These are phyloP conservation scores for Melanogaster broomeanus DNA, from an alignment of 768 basidiomycete genomes.

Conservation along the genomic window DNA sequence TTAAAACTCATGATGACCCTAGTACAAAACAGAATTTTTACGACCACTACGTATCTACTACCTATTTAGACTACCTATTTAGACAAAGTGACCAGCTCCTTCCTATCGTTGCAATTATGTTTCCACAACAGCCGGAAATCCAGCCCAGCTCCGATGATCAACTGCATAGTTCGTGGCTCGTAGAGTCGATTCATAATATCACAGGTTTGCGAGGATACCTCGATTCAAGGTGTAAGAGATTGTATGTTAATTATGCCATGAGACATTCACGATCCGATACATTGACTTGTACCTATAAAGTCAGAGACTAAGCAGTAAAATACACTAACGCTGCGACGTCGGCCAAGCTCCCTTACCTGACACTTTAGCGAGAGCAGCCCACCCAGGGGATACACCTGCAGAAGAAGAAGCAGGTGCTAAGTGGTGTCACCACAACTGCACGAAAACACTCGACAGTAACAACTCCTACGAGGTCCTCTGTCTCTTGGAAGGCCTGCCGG, in stretches of 20 bases:
- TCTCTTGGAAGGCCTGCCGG: slow-evolving; percentile 26
- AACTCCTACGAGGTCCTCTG: slow-evolving; percentile 20
- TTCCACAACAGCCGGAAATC: no score
- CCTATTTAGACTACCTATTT: no score
- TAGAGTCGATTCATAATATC: no score
- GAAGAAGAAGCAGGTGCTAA: background rate
- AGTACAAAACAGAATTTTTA: no score
- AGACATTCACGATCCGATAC: slow-evolving; percentile 16
- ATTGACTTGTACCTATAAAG: slow-evolving; percentile 5
- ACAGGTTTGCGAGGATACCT: background rate
- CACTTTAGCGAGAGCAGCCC: background rate
- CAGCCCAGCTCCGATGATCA: no score
- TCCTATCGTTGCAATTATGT: no score
- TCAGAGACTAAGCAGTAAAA: slow-evolving; percentile 2
- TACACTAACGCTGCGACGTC: background rate
- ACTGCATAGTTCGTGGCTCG: no score
- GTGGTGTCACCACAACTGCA: background rate
- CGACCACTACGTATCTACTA: no score
- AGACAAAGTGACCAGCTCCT: no score
- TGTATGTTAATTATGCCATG: slow-evolving; percentile 10
- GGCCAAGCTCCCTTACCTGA: background rate
- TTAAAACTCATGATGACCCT: no score
- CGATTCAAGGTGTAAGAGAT: no score
- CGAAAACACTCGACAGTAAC: background rate
- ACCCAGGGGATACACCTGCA: background rate